Conservation (phyloP, 2,329 filamentous ascomycete species). For the Pestalotiopsis sp. region DNA sequence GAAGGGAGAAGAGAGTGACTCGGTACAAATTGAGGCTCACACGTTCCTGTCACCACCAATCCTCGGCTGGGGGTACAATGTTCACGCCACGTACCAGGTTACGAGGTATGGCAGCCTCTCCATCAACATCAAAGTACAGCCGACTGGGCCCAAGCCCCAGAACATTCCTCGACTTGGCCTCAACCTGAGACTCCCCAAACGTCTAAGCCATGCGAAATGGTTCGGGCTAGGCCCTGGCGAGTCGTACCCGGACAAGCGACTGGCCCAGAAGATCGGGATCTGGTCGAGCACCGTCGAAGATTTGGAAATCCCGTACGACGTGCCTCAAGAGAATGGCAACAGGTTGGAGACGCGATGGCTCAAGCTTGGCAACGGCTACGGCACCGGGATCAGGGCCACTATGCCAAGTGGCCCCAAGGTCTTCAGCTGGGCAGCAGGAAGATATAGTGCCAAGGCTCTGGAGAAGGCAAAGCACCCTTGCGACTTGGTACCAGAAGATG, state of each 20-base stretch:
- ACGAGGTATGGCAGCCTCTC: slow-evolving; percentile 43
- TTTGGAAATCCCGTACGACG: slow-evolving; percentile 63
- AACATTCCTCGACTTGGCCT: slow-evolving; percentile 66
- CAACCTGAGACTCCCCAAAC: slow-evolving; percentile 51
- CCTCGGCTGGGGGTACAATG: slow-evolving; percentile 60
- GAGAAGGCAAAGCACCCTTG: slow-evolving; percentile 17
- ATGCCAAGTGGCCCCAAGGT: not conserved
- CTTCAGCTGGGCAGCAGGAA: slow-evolving; percentile 16
- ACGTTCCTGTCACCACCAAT: slow-evolving; percentile 60
- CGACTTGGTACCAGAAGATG: slow-evolving; percentile 22
- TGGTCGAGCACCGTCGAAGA: slow-evolving; percentile 46
- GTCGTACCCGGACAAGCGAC: slow-evolving; percentile 64
- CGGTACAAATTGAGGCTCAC: slow-evolving; percentile 41
- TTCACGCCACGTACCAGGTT: slow-evolving; percentile 55
- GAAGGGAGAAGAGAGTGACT: slow-evolving; percentile 26
- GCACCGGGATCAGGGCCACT: slow-evolving; percentile 31
- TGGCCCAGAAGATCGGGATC: slow-evolving; percentile 55
- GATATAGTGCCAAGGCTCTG: slow-evolving; percentile 12
- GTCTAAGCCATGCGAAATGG: slow-evolving; percentile 55
- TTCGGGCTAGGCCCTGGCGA: slow-evolving; percentile 66
- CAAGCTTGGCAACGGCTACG: slow-evolving; percentile 32
- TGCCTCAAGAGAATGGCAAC: slow-evolving; percentile 71
- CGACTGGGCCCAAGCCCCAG: slow-evolving; percentile 51
- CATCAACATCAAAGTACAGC: slow-evolving; percentile 46
- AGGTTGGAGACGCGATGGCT: slow-evolving; percentile 63